A percentile compares a stretch with the other conserved stretches of the same genome.
Conservation (phyloP, 371 early-diverging fungal genomes). For the Actinomortierella wolfii region DNA sequence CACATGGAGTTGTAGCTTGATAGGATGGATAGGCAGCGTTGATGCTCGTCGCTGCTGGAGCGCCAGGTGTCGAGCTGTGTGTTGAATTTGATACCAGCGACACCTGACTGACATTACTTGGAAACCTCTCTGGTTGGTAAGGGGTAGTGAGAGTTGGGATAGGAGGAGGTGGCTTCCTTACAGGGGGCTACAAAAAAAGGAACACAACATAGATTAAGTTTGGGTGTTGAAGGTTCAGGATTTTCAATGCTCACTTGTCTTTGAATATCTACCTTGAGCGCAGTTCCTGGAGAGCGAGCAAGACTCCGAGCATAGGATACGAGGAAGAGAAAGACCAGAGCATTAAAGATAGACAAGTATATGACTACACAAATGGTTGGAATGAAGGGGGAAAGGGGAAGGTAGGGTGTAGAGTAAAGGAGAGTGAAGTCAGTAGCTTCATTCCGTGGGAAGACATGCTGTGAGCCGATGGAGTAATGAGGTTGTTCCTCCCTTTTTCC, state of each 20-base stretch:
- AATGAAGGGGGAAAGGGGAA: not conserved
- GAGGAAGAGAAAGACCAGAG: constrained; percentile 18
- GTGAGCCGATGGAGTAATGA: not conserved
- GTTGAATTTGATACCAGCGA: not conserved
- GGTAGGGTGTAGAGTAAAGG: not conserved
- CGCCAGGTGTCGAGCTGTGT: not conserved
- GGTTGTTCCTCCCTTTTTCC: not conserved
- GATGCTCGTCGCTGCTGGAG: not conserved
- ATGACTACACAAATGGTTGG: no score
- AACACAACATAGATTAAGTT: not conserved
- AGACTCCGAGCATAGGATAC: constrained; percentile 33
- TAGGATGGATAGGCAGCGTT: not conserved
- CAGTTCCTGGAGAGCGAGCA: constrained; percentile 24
- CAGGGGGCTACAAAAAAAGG: constrained; percentile 19
- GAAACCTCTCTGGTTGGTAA: constrained; percentile 15
- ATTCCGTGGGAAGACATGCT: not conserved
- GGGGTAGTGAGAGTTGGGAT: constrained; percentile 30
- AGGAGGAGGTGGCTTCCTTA: constrained; percentile 10
- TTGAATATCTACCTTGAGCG: constrained; percentile 21
- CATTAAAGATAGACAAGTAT: constrained; percentile 23
- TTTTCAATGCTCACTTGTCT: no score
- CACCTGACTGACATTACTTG: no score
- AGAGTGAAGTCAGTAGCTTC: not conserved
- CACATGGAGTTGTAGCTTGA: not conserved
- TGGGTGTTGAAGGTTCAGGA: no score